phyloP scores from a whole-genome alignment of 164 flowering plant species.

The Macadamia tetraphylla region DNA sequence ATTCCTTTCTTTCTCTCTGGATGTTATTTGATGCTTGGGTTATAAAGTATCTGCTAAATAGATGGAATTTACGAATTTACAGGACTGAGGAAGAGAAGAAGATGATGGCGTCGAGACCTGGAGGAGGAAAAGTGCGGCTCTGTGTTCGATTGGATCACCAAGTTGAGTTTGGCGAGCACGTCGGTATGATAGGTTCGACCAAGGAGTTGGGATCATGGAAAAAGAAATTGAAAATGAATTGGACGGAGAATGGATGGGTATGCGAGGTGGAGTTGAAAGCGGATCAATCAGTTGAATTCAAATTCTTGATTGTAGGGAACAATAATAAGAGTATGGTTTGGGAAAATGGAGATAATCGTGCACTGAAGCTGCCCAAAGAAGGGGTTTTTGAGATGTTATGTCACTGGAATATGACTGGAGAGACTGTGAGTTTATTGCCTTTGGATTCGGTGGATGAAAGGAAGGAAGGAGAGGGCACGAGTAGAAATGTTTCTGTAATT shows the following conservation, averaged over 20 bases:
- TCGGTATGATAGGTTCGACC: conserved; percentile 60
- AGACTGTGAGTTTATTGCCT: conserved; percentile 36
- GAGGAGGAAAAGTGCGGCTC: conserved; percentile 39
- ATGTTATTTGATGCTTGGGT: neutral
- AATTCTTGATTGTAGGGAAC: conserved; percentile 53
- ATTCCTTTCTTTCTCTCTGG: neutral
- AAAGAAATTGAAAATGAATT: conserved; percentile 51
- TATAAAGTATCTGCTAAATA: neutral
- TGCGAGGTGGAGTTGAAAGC: conserved; percentile 48
- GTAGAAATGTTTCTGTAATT: conserved; percentile 25
- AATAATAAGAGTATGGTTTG: conserved; percentile 50
- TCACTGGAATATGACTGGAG: conserved; percentile 63
- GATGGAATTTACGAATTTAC: neutral
- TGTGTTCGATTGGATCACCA: conserved; percentile 59
- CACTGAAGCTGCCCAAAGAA: conserved; percentile 42
- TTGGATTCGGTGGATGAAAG: conserved; percentile 14
- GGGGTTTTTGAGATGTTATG: conserved; percentile 56
- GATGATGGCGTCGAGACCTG: conserved; percentile 17
- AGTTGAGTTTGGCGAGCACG: conserved; percentile 73
- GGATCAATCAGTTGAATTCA: conserved; percentile 53
- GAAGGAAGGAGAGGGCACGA: conserved; percentile 1
- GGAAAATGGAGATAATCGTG: conserved; percentile 75
- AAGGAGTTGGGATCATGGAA: conserved; percentile 89
- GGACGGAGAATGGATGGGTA: conserved; percentile 85
- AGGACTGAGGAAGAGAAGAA: conserved; percentile 17